These are phyloP conservation scores for Cerrena zonata DNA, from an alignment of 1,284 basidiomycete genomes.

Conservation along the genomic window DNA sequence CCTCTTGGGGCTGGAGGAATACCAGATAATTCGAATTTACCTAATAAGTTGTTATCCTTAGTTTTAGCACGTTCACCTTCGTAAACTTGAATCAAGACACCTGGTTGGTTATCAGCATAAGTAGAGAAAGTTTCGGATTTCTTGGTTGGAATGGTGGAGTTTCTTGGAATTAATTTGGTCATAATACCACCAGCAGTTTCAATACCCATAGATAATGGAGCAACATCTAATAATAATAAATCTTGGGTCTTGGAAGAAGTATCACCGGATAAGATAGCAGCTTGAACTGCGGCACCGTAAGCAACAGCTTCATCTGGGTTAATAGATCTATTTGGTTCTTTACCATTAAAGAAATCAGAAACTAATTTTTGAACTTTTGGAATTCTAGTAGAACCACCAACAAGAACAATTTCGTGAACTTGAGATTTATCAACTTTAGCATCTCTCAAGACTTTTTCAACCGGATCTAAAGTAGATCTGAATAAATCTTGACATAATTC, in stretches of 20 bases:
- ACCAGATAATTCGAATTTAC: constrained; percentile 88
- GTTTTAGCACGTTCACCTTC: too few relatives aligned
- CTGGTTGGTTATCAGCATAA: too few relatives aligned
- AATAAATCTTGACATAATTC: constrained; percentile 71
- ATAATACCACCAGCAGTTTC: constrained; percentile 98
- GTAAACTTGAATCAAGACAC: too few relatives aligned
- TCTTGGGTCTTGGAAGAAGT: constrained; percentile 85
- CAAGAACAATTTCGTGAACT: constrained; percentile 81
- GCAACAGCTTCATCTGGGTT: constrained; percentile 82
- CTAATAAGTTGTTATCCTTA: constrained; percentile 97
- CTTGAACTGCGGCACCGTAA: constrained; percentile 77
- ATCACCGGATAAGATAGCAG: constrained; percentile 89
- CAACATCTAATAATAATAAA: constrained; percentile 91
- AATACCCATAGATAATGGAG: constrained; percentile 90
- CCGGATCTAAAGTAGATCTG: constrained; percentile 66
- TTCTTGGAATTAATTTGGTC: constrained; percentile 91
- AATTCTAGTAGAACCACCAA: constrained; percentile 92
- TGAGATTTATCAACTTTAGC: constrained; percentile 61
- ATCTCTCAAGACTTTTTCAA: constrained; percentile 69
- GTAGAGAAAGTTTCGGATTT: too few relatives aligned
- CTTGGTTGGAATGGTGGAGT: constrained; percentile 95
- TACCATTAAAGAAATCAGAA: constrained; percentile 91
- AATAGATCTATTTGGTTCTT: constrained; percentile 87
- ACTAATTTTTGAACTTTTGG: constrained; percentile 91
- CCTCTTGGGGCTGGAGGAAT: constrained; percentile 93